Conservation (phyloP, 2,329 filamentous ascomycete genomes). For the Pseudopyrenochaeta lycopersici region DNA sequence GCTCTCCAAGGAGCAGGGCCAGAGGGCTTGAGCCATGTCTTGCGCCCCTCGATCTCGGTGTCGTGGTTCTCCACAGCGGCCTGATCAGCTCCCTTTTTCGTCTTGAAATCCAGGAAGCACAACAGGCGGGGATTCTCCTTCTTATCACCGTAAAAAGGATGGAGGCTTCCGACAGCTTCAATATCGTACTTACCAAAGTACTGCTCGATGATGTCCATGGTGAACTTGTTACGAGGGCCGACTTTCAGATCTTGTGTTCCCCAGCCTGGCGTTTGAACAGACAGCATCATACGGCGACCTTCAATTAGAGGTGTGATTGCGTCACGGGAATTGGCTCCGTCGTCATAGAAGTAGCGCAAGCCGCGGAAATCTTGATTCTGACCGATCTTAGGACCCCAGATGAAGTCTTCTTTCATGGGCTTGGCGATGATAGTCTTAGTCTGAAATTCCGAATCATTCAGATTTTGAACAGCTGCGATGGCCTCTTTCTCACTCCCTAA, state of each 20-base stretch:
- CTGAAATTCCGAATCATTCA: conserved; percentile 8
- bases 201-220: conserved; percentile 12
- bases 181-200: conserved; percentile 25
- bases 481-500: conserved; percentile 26
- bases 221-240: not conserved
- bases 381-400: conserved; percentile 8
- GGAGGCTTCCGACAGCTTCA: conserved; percentile 18
- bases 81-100: conserved; percentile 29
- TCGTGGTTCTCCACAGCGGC: conserved; percentile 22
- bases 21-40: conserved; percentile 6
- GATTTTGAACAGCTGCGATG: conserved; percentile 11
- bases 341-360: conserved; percentile 11
- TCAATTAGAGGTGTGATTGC: conserved; percentile 25
- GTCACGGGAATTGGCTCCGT: conserved; percentile 12
- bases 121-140: conserved; percentile 18
- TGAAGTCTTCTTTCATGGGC: conserved; percentile 14
- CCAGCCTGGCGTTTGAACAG: conserved; percentile 32
- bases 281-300: conserved; percentile 26
- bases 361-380: not conserved
- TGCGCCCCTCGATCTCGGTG: conserved; percentile 20
- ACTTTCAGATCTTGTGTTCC: not conserved
- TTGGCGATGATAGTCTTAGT: not conserved
- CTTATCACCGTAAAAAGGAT: conserved; percentile 13
- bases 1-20: conserved; percentile 13
- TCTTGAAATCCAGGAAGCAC: conserved; percentile 31